phyloP scores from a whole-genome alignment of 768 basidiomycete genomes.

The Agrocybe pediades region DNA sequence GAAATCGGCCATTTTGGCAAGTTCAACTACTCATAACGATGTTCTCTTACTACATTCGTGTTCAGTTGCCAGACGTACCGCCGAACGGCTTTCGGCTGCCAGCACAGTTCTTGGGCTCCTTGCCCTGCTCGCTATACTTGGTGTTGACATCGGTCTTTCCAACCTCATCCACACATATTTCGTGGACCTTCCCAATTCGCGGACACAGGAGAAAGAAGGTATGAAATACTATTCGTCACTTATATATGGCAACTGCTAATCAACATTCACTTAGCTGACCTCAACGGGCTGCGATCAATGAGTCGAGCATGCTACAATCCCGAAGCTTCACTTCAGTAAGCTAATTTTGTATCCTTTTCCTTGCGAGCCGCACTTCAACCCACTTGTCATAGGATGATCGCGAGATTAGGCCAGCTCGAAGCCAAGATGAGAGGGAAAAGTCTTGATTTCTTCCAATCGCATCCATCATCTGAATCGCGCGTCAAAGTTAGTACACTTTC shows the following conservation, averaged over 20 bases:
- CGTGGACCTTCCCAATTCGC: slow-evolving; percentile 79
- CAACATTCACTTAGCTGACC: slow-evolving; percentile 70
- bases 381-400: slow-evolving; percentile 64
- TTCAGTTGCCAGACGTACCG: slow-evolving; percentile 43
- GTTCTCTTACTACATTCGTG: background rate
- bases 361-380: background rate
- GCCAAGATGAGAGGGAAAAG: slow-evolving; percentile 28
- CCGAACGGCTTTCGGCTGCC: slow-evolving; percentile 56
- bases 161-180: slow-evolving; percentile 48
- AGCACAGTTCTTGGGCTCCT: slow-evolving; percentile 41
- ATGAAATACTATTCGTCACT: background rate
- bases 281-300: slow-evolving; percentile 80
- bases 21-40: slow-evolving; percentile 5
- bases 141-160: slow-evolving; percentile 58
- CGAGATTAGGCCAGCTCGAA: slow-evolving; percentile 63
- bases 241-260: background rate
- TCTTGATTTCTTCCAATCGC: slow-evolving; percentile 73
- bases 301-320: slow-evolving; percentile 89
- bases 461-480: slow-evolving; percentile 74
- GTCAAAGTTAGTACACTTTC: slow-evolving; percentile 69
- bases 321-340: slow-evolving; percentile 69
- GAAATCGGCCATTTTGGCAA: slow-evolving; percentile 82
- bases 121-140: slow-evolving; percentile 47
- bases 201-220: slow-evolving; percentile 85
- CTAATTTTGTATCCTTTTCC: background rate